phyloP scores from a whole-genome alignment of 805 yeast genomes.

The Ogataea chonburiensis region DNA sequence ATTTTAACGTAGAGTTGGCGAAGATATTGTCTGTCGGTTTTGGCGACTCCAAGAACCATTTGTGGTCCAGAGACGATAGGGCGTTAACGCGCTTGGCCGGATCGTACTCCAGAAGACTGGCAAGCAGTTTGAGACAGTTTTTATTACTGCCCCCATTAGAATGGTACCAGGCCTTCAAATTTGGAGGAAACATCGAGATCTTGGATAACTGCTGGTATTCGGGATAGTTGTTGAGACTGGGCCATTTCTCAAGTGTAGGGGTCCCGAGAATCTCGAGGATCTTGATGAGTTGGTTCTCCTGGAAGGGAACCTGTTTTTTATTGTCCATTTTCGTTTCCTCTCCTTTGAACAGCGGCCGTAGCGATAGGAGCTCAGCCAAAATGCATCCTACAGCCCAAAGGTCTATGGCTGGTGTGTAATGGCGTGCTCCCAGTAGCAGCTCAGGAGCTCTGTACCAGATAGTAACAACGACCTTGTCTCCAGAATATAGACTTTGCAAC shows the following conservation, averaged over 20 bases:
- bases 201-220: slow-evolving; percentile 68
- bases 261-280: slow-evolving; percentile 92
- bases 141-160: slow-evolving; percentile 74
- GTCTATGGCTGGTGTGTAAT: slow-evolving; percentile 90
- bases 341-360: slow-evolving; percentile 94
- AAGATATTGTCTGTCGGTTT: slow-evolving; percentile 75
- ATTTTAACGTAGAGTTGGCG: slow-evolving; percentile 66
- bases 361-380: slow-evolving; percentile 81
- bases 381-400: slow-evolving; percentile 97
- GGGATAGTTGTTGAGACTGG: slow-evolving; percentile 74
- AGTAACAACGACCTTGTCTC: slow-evolving; percentile 95
- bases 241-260: slow-evolving; percentile 80
- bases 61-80: slow-evolving; percentile 68
- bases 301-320: slow-evolving; percentile 91
- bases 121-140: slow-evolving; percentile 63
- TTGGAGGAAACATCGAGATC: slow-evolving; percentile 61
- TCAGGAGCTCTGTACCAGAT: slow-evolving; percentile 98
- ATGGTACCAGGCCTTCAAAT: slow-evolving; percentile 82
- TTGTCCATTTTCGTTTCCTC: slow-evolving; percentile 96
- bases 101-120: slow-evolving; percentile 72
- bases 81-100: slow-evolving; percentile 82
- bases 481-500: slow-evolving; percentile 79
- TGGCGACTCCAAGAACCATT: slow-evolving; percentile 73
- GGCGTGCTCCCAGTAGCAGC: slow-evolving; percentile 82
- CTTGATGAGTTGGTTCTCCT: slow-evolving; percentile 85